Base-by-base conservation (phyloP, 1,284 basidiomycete species). In the Meripilus lineatus region DNA sequence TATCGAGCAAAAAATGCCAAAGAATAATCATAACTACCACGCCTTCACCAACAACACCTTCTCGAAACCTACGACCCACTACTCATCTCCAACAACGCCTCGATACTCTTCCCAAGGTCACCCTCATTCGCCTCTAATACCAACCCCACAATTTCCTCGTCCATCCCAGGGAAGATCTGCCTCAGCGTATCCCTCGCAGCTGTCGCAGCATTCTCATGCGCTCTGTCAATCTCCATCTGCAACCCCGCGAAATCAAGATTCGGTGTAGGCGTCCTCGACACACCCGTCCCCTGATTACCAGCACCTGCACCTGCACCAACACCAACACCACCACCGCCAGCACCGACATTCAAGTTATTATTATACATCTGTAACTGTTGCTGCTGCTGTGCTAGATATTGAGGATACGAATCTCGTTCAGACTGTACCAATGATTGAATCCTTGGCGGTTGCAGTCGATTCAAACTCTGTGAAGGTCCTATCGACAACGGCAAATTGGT, bases 21-120 rank as follows among this genome's bases (percentile, higher is more conserved):
- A n/a, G n/a, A n/a, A n/a, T n/a, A n/a, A n/a, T n/a, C n/a, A n/a
- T n/a, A n/a, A n/a, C n/a, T n/a, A n/a, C n/a, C n/a, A n/a, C n/a
- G n/a, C n/a, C n/a, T n/a, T n/a, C n/a, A n/a, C n/a, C n/a, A n/a
- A n/a, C n/a, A n/a, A n/a, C n/a, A n/a, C n/a, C n/a, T n/a, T n/a
- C n/a, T n/a, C n/a, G n/a, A n/a, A n/a, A n/a, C 22, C 47, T 65
- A 68, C 39, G 54, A 54, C 44, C 72, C 75, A 47, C 74, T 76
- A 51, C 75, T 79, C 75, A 89, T 88, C 67, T 92, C 89, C 56
- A 92, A 66, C 45, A 92, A 59, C 42, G 74, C 77, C 63, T 95
- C 93, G 55, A 95, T 93, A 58, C 90, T 92, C 71, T 79, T 78
- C 43, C 90, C 93, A 47, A 95, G 60, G 66, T 96, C 91, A 21